These are phyloP conservation scores for Cladosporium velox DNA, from an alignment of 2,329 filamentous ascomycete genomes.

Conservation along the genomic window DNA sequence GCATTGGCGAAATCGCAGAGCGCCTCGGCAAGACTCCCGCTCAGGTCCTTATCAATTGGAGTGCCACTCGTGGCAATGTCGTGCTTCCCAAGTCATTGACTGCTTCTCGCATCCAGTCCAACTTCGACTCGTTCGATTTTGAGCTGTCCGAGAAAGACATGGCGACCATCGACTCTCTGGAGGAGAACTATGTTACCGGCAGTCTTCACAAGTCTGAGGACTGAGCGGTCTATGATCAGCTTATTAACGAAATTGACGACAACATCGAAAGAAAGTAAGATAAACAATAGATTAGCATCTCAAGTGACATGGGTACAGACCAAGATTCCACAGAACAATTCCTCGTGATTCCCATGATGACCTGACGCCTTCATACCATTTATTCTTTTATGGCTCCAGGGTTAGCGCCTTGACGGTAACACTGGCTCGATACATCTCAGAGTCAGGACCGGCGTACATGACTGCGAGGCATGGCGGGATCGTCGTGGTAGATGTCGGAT, in stretches of 20 bases:
- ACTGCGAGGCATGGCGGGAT: not conserved
- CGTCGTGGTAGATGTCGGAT: not conserved
- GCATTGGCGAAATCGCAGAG: constrained; percentile 49
- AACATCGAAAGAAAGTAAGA: not conserved
- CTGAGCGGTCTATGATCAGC: not conserved
- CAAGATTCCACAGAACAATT: not conserved
- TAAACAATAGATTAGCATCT: not conserved
- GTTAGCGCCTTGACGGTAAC: not conserved
- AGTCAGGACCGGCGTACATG: not conserved
- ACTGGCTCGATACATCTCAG: not conserved
- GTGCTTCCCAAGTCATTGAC: constrained; percentile 61
- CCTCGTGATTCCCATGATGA: not conserved
- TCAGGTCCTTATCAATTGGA: constrained; percentile 53
- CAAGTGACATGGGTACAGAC: not conserved
- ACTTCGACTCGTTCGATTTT: constrained; percentile 66
- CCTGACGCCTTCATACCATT: not conserved
- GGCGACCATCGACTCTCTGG: constrained; percentile 13
- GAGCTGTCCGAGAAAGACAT: constrained; percentile 39
- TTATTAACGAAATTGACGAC: constrained; percentile 3
- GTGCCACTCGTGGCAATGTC: constrained; percentile 47
- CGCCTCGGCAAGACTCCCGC: constrained; percentile 50
- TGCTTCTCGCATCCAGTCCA: constrained; percentile 67
- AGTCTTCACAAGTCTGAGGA: constrained; percentile 16
- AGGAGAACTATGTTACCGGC: constrained; percentile 19
- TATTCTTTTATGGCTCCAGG: not conserved